phyloP scores from a whole-genome alignment of 768 basidiomycete genomes.

The Symmetrospora coprosmae region DNA sequence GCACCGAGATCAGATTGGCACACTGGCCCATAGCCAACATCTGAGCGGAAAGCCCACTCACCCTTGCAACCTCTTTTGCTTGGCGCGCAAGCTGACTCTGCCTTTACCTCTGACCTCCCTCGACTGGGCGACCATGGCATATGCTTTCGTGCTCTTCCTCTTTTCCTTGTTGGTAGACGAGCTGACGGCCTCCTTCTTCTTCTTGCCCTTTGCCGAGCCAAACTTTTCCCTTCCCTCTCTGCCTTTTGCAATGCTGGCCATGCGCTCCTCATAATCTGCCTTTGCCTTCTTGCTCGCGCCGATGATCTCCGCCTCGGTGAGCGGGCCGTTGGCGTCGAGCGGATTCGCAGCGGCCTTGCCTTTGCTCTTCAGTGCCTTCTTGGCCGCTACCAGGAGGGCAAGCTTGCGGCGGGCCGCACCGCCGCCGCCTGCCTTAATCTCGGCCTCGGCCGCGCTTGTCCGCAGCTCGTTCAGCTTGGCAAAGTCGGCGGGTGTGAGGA shows the following conservation, averaged over 20 bases:
- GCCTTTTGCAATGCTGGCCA: constrained; percentile 81
- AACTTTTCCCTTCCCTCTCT: constrained; percentile 66
- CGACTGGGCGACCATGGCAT: constrained; percentile 15
- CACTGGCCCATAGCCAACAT: no score
- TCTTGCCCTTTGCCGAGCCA: constrained; percentile 12
- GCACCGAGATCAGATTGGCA: no score
- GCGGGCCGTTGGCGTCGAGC: constrained; percentile 48
- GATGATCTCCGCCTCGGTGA: constrained; percentile 81
- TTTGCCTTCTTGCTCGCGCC: constrained; percentile 88
- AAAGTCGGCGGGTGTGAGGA: constrained; percentile 94
- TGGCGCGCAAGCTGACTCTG: background rate
- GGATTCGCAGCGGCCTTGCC: constrained; percentile 29
- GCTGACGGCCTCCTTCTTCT: constrained; percentile 44
- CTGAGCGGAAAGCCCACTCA: no score
- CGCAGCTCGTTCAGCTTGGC: constrained; percentile 76
- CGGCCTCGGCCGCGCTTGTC: constrained; percentile 58
- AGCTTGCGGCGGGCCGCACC: constrained; percentile 77
- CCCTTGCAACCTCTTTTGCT: background rate
- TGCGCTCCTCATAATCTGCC: constrained; percentile 79
- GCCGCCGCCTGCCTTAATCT: constrained; percentile 56
- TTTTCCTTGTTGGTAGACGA: constrained; percentile 41
- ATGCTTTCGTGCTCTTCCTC: constrained; percentile 4
- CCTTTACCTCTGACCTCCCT: constrained; percentile 6
- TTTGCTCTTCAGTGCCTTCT: constrained; percentile 44
- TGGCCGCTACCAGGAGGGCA: constrained; percentile 58